phyloP scores from a whole-genome alignment of 2,329 filamentous ascomycete species.

The Fusarium solani-melongenae region DNA sequence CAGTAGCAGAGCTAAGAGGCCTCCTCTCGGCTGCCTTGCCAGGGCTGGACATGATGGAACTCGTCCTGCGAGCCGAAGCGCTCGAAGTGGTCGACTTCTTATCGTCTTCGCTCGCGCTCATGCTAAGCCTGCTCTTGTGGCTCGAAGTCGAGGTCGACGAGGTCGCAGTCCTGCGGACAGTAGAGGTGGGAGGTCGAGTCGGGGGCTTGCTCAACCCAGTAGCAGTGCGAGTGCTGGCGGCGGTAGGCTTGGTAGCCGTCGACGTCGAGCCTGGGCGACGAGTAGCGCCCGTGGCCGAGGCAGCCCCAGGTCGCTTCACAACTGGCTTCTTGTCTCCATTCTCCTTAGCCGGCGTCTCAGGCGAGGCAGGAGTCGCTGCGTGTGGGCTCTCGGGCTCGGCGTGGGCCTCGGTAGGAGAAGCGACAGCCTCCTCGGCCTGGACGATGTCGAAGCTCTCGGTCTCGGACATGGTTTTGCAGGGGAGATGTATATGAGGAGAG shows the following conservation, averaged over 20 bases:
- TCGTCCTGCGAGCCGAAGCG: constrained; percentile 55
- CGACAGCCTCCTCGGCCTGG: constrained; percentile 54
- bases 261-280: constrained; percentile 28
- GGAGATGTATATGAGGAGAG: constrained; percentile 23
- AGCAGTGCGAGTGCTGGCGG: constrained; percentile 51
- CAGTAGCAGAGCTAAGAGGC: constrained; percentile 46
- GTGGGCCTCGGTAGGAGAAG: constrained; percentile 46
- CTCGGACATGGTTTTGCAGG: constrained; percentile 56
- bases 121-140: constrained; percentile 60
- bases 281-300: constrained; percentile 44
- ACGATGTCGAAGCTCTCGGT: constrained; percentile 58
- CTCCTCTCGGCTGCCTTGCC: constrained; percentile 50
- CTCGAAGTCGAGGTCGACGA: constrained; percentile 52
- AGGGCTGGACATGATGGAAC: constrained; percentile 55
- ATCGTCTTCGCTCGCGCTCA: constrained; percentile 63
- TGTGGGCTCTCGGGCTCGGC: constrained; percentile 43
- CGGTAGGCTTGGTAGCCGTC: constrained; percentile 42
- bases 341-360: constrained; percentile 49
- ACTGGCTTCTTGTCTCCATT: constrained; percentile 44
- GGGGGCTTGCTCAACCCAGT: constrained; percentile 60
- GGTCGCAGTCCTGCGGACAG: constrained; percentile 47
- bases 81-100: constrained; percentile 56
- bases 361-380: constrained; percentile 45
- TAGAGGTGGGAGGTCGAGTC: constrained; percentile 57
- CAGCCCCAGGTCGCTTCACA: constrained; percentile 51